Evolutionary conservation across 192 early-diverging fungal species (phyloP).

Genomic region (Coemansia sp.): DNA sequence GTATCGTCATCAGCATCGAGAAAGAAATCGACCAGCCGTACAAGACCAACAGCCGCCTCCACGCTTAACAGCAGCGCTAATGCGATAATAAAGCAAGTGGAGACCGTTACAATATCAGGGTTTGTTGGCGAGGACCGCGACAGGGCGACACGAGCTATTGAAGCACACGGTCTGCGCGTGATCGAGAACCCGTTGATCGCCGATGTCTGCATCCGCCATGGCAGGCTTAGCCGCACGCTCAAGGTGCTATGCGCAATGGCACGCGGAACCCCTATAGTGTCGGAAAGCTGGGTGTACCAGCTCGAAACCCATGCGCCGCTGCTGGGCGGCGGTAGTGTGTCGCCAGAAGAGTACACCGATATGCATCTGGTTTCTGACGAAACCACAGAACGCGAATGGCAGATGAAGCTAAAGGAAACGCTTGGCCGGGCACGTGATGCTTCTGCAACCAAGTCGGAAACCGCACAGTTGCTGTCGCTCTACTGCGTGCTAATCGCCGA

Average conservation of each 20-base stretch:
- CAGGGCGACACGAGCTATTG: background rate
- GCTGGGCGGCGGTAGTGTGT: background rate
- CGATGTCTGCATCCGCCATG: conserved; percentile 27
- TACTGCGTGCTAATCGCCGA: conserved; percentile 27
- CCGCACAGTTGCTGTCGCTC: conserved; percentile 2
- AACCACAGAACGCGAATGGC: conserved; percentile 41
- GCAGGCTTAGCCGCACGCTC: conserved; percentile 36
- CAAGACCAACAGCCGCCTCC: background rate
- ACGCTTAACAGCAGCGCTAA: background rate
- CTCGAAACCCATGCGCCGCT: background rate
- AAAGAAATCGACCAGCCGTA: background rate
- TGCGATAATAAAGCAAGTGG: background rate
- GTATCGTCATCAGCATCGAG: background rate
- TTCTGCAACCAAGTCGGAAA: background rate
- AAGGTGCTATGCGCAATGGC: conserved; percentile 51
- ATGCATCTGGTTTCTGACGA: conserved; percentile 17
- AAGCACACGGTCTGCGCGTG: conserved; percentile 5
- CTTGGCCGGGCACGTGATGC: conserved; percentile 14
- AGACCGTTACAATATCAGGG: conserved; percentile 22
- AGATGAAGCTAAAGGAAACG: conserved; percentile 21
- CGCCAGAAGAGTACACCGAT: background rate
- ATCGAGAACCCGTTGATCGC: conserved; percentile 41
- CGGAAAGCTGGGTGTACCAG: conserved; percentile 6
- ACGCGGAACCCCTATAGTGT: conserved; percentile 39
- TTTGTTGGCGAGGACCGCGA: conserved; percentile 14